Conservation (phyloP, 768 basidiomycete species). For the Lactifluus volemus region DNA sequence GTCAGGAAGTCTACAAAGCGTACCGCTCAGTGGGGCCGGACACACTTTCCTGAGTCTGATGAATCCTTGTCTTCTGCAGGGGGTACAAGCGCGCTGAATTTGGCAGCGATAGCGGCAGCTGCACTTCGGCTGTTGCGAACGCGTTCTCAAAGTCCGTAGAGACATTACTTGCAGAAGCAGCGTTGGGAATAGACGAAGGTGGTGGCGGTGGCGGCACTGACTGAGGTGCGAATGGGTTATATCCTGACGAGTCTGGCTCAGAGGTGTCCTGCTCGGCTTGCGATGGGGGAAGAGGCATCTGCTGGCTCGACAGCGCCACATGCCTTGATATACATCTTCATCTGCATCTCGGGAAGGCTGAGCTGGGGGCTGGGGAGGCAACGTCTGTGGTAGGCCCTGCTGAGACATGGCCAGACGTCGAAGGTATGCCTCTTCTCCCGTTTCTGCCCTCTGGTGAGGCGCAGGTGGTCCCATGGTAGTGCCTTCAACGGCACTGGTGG, state of each 20-base stretch:
- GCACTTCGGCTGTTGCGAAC: constrained; percentile 45
- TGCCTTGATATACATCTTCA: constrained; percentile 26
- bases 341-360: constrained; percentile 19
- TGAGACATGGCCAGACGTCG: constrained; percentile 7
- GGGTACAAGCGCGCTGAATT: constrained; percentile 47
- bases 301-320: constrained; percentile 21
- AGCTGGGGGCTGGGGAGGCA: constrained; percentile 4
- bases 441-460: neutral
- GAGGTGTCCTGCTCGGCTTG: neutral
- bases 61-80: constrained; percentile 24
- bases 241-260: constrained; percentile 45
- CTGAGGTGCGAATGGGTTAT: constrained; percentile 63
- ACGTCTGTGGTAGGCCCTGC: neutral
- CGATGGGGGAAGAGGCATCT: constrained; percentile 24
- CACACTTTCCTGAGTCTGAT: constrained; percentile 27
- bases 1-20: constrained; percentile 13
- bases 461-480: neutral
- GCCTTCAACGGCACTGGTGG: neutral
- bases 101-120: constrained; percentile 78
- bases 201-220: constrained; percentile 47
- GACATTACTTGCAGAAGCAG: constrained; percentile 23
- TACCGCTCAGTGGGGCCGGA: constrained; percentile 23
- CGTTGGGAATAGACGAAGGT: constrained; percentile 40
- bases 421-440: constrained; percentile 14
- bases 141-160: constrained; percentile 43